phyloP scores from a whole-genome alignment of 129 eudicot species.

The Centella asiatica region DNA sequence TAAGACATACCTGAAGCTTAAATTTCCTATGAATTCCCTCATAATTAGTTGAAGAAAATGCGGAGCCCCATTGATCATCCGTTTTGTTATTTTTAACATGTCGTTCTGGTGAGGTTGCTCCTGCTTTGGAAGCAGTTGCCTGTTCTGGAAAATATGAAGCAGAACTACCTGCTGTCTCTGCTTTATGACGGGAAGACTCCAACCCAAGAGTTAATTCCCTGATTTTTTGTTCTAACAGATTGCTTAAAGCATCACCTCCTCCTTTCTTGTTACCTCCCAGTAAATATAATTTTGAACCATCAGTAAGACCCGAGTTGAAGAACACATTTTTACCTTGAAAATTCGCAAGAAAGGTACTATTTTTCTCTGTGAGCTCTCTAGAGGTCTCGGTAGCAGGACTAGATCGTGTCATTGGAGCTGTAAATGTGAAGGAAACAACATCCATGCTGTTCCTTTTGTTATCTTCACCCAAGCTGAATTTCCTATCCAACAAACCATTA shows the following conservation, averaged over 20 bases:
- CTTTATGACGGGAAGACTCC: conserved; percentile 25
- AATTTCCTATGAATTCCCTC: conserved; percentile 21
- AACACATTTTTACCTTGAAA: conserved; percentile 27
- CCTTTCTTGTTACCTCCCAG: conserved; percentile 37
- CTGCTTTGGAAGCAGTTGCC: conserved; percentile 13
- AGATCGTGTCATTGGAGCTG: conserved; percentile 67
- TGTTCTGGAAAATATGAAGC: conserved; percentile 27
- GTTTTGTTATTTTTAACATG: conserved; percentile 19
- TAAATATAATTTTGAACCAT: conserved; percentile 30
- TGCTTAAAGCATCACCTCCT: conserved; percentile 68
- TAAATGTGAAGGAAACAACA: conserved; percentile 81
- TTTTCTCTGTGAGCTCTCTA: conserved; percentile 14
- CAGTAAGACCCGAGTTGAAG: conserved; percentile 20
- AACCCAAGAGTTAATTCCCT: conserved; percentile 42
- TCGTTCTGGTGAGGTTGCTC: conserved; percentile 1
- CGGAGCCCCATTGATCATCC: conserved; percentile 18
- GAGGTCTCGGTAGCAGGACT: conserved; percentile 17
- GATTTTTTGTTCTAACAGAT: conserved; percentile 66
- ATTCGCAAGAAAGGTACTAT: conserved; percentile 11
- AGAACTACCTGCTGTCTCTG: conserved; percentile 17
- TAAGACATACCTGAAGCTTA: conserved; percentile 32
- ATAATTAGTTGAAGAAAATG: conserved; percentile 24
- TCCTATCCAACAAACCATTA: conserved; percentile 21
- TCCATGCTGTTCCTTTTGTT: conserved; percentile 47
- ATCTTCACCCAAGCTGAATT: conserved; percentile 36